Evolutionary conservation across 1,139 yeast genomes (phyloP), one percentile per base, ranked within the genome.

Genomic region (Taphrina sp.): DNA sequence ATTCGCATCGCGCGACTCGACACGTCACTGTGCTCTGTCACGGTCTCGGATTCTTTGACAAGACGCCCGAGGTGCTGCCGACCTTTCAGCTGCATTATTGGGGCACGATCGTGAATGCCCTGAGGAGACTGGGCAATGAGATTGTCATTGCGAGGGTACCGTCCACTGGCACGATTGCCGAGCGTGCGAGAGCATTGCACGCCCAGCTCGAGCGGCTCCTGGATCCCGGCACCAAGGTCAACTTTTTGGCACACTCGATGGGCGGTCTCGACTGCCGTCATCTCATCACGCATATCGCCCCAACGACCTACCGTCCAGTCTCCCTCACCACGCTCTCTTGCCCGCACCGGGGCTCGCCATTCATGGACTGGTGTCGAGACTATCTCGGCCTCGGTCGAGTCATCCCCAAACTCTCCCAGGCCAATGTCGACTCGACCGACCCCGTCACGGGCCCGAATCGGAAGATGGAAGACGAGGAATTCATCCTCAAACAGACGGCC

Each of bases 231-330:
- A 56, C 45, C n/a, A 28, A 55, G 12, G 44, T 89, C 14, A 89
- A 89, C 66, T 69, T 89, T 36, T 75, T 89, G 19, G 94, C 95
- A n/a, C 96, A 89, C 66, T 87, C 95, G 0, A 88, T 89, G 96
- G 96, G 96, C 5, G 96, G 96, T 0, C 71, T 89, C 38, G 96
- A 89, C 67, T 80, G 90, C 36, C 70, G 96, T 51, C 86, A 83
- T 65, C 69, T 89, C 62, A 84, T 87, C 1, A 76, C 87, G 0
- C 72, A 77, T 53, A 67, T 83, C 14, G 71, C 74, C 20, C 73
- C 71, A 35, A 64, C 69, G 34, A 72, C 76, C 52, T 85, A 79
- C 63, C 70, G 79, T 62, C 81, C 85, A 3, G 79, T 76, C 1
- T 84, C 95, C 43, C 70, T 89, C 24, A 87, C 96, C 0, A 88